Conservation (phyloP, 148 eudicot species). For the Fagopyrum esculentum region DNA sequence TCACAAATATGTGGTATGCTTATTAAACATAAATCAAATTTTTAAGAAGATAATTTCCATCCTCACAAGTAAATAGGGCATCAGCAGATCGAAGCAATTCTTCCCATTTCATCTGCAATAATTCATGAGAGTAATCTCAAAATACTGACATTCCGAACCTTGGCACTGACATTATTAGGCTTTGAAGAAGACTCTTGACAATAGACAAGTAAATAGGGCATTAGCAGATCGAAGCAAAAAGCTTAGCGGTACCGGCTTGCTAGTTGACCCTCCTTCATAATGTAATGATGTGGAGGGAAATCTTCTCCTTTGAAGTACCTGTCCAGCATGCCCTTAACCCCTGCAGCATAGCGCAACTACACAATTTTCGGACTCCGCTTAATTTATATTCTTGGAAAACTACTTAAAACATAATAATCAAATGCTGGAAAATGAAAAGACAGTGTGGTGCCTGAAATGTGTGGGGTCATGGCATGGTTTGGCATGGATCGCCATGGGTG, state of each 20-base stretch:
- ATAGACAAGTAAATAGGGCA: neutral
- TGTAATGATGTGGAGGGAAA: slow-evolving; percentile 73
- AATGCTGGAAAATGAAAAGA: neutral
- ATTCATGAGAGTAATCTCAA: neutral
- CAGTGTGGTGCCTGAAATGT: slow-evolving; percentile 78
- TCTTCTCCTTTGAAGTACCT: slow-evolving; percentile 96
- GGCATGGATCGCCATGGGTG: slow-evolving; percentile 99
- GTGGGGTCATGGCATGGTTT: slow-evolving; percentile 99
- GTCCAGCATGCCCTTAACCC: slow-evolving; percentile 86
- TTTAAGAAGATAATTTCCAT: too few species aligned
- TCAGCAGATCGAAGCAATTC: too few species aligned
- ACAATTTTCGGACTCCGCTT: slow-evolving; percentile 14
- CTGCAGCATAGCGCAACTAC: slow-evolving; percentile 98
- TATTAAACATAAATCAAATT: too few species aligned
- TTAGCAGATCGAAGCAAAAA: neutral
- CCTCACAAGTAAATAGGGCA: too few species aligned
- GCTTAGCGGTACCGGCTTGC: slow-evolving; percentile 79
- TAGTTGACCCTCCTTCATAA: slow-evolving; percentile 88
- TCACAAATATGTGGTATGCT: too few species aligned
- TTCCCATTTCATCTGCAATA: too few species aligned
- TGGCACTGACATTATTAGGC: neutral
- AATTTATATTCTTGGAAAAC: neutral
- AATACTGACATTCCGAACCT: neutral
- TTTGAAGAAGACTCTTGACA: neutral
- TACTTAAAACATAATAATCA: neutral